Percentiles rank a stretch among this genome's conserved stretches.
phyloP scores from a whole-genome alignment of 306 rosid genomes.

The Malus orientalis region DNA sequence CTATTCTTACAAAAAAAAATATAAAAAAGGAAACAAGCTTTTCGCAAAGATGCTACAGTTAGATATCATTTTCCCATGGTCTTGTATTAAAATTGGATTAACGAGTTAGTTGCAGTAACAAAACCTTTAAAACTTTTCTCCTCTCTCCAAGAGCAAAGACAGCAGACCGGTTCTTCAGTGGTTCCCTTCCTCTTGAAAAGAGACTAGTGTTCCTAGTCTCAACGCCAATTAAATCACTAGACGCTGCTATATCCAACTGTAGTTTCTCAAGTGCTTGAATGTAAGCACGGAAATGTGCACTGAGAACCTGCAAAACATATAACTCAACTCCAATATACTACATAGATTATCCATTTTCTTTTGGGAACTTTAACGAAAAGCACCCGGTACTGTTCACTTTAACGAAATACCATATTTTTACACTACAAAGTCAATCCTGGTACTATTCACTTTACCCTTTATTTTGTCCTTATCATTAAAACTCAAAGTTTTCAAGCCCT shows the following conservation, averaged over 20 bases:
- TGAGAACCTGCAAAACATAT: constrained; percentile 66
- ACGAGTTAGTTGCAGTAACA: background rate
- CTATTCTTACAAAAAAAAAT: background rate
- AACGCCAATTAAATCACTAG: constrained; percentile 89
- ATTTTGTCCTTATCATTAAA: no score
- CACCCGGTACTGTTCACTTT: no score
- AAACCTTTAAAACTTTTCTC: constrained; percentile 69
- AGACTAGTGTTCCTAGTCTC: constrained; percentile 82
- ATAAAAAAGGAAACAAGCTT: background rate
- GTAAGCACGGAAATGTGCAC: constrained; percentile 97
- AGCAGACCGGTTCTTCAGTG: constrained; percentile 93
- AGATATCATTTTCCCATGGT: background rate
- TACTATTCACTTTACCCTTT: no score
- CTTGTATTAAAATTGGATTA: background rate
- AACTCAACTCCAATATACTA: constrained; percentile 4
- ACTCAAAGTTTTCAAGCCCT: no score
- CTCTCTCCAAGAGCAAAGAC: constrained; percentile 93
- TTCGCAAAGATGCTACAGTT: background rate
- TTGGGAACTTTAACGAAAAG: no score
- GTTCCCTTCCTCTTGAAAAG: constrained; percentile 77
- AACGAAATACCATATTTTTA: no score
- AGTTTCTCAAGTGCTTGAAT: constrained; percentile 91
- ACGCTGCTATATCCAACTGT: constrained; percentile 92
- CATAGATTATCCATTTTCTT: background rate
- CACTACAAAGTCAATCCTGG: no score